Evolutionary conservation across 2,329 filamentous ascomycete genomes (phyloP).

Genomic region (Alternaria rosae): DNA sequence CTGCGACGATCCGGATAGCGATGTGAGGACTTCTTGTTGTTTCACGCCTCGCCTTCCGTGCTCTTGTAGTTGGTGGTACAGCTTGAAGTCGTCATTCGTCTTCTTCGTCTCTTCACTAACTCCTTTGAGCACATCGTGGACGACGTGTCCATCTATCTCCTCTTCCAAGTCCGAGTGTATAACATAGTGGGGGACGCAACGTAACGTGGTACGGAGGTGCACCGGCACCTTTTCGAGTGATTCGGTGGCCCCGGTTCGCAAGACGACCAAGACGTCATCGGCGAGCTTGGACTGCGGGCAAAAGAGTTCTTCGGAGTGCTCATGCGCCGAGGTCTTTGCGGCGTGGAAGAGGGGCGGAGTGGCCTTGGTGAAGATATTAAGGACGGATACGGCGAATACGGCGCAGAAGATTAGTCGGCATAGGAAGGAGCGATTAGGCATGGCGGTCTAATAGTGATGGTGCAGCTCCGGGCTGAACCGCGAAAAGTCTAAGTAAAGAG

Average conservation of each 20-base stretch:
- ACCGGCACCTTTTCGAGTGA: conserved; percentile 64
- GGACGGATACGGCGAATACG: conserved; percentile 43
- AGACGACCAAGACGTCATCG: conserved; percentile 64
- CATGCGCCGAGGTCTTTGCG: conserved; percentile 28
- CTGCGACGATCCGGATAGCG: conserved; percentile 42
- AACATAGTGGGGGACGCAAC: conserved; percentile 63
- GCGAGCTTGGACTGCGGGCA: conserved; percentile 45
- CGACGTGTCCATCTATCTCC: conserved; percentile 58
- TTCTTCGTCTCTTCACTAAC: conserved; percentile 50
- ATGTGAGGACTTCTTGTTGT: conserved; percentile 39
- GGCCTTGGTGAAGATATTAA: conserved; percentile 45
- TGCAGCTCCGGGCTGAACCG: conserved; percentile 30
- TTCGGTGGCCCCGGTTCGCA: conserved; percentile 68
- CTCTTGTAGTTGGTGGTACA: conserved; percentile 59
- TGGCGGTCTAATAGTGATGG: conserved; percentile 18
- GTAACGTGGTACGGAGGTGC: conserved; percentile 64
- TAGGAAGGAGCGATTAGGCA: conserved; percentile 44
- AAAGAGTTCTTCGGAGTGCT: conserved; percentile 27
- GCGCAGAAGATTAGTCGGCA: conserved; percentile 44
- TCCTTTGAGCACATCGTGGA: conserved; percentile 57
- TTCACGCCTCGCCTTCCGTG: conserved; percentile 54
- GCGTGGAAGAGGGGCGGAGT: conserved; percentile 40
- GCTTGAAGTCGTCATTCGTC: conserved; percentile 59
- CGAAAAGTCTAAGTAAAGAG: conserved; percentile 10
- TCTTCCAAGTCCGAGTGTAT: conserved; percentile 68